Conservation (phyloP, 2,329 filamentous ascomycete genomes). For the Aspergillus fischeri region DNA sequence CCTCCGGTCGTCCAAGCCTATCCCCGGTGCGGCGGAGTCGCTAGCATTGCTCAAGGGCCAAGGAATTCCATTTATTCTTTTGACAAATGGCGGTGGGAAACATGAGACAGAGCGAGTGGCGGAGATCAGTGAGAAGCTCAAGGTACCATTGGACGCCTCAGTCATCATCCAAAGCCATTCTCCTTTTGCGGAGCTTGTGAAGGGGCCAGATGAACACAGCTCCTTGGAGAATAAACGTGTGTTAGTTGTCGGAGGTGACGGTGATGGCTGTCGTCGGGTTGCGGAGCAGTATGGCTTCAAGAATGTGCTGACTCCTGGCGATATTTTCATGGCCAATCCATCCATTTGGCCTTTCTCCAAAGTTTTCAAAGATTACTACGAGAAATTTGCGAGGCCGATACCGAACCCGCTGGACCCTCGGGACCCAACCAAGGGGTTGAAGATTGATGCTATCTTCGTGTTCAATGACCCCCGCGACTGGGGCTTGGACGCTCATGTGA, state of each 20-base stretch:
- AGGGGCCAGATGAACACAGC: slow-evolving; percentile 51
- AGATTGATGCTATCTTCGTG: slow-evolving; percentile 85
- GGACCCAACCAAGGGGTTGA: slow-evolving; percentile 53
- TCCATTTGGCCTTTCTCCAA: slow-evolving; percentile 79
- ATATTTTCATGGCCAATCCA: slow-evolving; percentile 71
- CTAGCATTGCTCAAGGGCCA: slow-evolving; percentile 69
- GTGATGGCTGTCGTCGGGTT: slow-evolving; percentile 64
- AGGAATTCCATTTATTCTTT: slow-evolving; percentile 82
- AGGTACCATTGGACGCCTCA: slow-evolving; percentile 59
- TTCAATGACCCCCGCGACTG: slow-evolving; percentile 97
- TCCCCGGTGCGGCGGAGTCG: slow-evolving; percentile 72
- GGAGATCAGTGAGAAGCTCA: slow-evolving; percentile 64
- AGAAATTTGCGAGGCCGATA: slow-evolving; percentile 38
- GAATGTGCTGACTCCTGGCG: slow-evolving; percentile 78
- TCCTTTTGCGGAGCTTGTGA: slow-evolving; percentile 70
- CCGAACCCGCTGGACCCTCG: slow-evolving; percentile 33
- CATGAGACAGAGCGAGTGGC: slow-evolving; percentile 69
- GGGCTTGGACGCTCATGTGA: slow-evolving; percentile 82
- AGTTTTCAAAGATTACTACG: slow-evolving; percentile 61
- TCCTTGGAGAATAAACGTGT: slow-evolving; percentile 63
- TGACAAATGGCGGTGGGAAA: slow-evolving; percentile 93
- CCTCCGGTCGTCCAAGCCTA: slow-evolving; percentile 71
- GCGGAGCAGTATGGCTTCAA: slow-evolving; percentile 72
- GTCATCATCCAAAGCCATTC: slow-evolving; percentile 90
- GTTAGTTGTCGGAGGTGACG: slow-evolving; percentile 68